Evolutionary conservation across 441 rosid species (phyloP), one percentile per base, ranked within the genome.

Genomic region (Adansonia gregorii): DNA sequence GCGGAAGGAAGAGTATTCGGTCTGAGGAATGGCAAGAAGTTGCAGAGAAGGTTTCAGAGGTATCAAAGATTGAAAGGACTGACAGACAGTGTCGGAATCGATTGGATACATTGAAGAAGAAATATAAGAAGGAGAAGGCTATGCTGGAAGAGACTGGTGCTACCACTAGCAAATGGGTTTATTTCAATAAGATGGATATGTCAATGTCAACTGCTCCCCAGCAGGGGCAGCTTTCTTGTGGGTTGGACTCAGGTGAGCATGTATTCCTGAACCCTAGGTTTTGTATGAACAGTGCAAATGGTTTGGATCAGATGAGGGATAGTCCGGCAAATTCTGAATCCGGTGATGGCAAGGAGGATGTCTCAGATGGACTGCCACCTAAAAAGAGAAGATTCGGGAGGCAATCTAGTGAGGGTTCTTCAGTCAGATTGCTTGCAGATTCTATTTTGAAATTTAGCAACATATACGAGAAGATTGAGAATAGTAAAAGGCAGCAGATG

Each of bases 11-110:
- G 87, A 96, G 99, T 78, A 89, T 96, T 52, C 89, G 96, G 4
- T 89, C 92, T 19, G 98, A 96, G 59, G 98, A 94, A 74, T 94
- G 98, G 99, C 90, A 87, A 74, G 94, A 93, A 76, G 98, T 96
- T 39, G 91, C 98, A n/a, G 98, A 96, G 88, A 96, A 92, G 87
- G 98, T 93, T 43, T 89, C 96, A 9, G 92, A 92, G 31, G 89
- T 81, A 41, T 92, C 94, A 1, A 89, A 89, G 81, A 84, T 86
- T 76, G 95, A 93, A 73, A 88, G 90, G 73, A 86, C 96, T 0
- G 98, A 94, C 81, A 89, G 89, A 0, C 95, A 94, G 48, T 96
- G 99, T 73, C 82, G 98, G 65, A 91, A 90, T 75, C 90, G 93
- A 39, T 80, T 96, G 82, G 99, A 96, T 83, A 86, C 90, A 0